Evolutionary conservation across 805 yeast species (phyloP), one percentile per base, ranked within the genome.

Genomic region (Candida boidinii): DNA sequence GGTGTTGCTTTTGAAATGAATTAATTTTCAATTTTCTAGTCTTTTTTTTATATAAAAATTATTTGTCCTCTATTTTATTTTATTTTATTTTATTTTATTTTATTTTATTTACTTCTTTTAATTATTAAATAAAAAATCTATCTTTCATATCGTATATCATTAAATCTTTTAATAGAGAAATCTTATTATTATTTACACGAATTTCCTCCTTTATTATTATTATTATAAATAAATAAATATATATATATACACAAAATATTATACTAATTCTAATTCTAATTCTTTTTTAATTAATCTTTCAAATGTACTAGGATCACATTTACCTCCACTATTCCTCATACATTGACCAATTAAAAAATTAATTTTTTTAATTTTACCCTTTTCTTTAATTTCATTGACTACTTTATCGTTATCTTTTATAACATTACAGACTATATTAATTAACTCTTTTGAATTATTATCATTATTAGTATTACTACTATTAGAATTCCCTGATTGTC

Each of bases 281-380:
- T 36, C 35, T 23, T 41, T 30, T 32, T 48, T 49, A 21, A 57
- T 34, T 24, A 35, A 36, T n/a, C 35, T 29, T 33, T 50, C 48
- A 23, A 58, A 46, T 14, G 37, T 35, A 17, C 39, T 36, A 9
- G 58, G 49, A 31, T 53, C 48, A 18, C 70, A 60, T 38, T 60
- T 68, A 4, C 96, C 96, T 43, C 77, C 81, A 2, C 85, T 72
- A 35, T 67, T 60, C 46, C 76, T 74, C 95, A 92, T 85, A 14
- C 86, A 94, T 49, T 73, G 73, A 1, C 96, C 97, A 4, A 92
- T 68, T 35, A 92, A 61, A 46, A 64, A 84, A 46, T 86, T 83
- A n/a, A 90, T 46, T 10, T 87, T 73, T 23, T 70, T 72, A 26
- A 59, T 56, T 41, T 72, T 74, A 34, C 77, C 76, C 2, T 87